These are phyloP conservation scores for Lachancea lanzarotensis DNA, from an alignment of 805 yeast species.

Conservation along the genomic window DNA sequence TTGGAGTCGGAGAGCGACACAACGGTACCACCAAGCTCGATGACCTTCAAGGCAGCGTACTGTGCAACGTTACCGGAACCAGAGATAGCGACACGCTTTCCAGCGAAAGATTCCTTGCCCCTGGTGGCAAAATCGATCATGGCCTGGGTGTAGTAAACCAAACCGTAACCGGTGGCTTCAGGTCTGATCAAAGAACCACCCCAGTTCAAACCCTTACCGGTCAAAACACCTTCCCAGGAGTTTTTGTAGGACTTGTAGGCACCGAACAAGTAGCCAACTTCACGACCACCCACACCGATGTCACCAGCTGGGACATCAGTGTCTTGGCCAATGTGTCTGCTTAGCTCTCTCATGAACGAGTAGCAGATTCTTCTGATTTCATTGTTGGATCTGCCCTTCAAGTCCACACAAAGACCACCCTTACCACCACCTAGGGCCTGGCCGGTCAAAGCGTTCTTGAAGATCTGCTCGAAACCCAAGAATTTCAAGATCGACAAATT, in stretches of 20 bases:
- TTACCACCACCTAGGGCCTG: constrained; percentile 98
- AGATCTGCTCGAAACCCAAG: constrained; percentile 96
- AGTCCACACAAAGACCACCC: constrained; percentile 98
- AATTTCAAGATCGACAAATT: constrained; percentile 92
- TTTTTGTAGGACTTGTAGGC: constrained; percentile 89
- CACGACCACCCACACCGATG: constrained; percentile 95
- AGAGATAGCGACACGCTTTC: constrained; percentile 92
- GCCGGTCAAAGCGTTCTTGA: constrained; percentile 97
- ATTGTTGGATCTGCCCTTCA: constrained; percentile 85
- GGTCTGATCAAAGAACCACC: constrained; percentile 99
- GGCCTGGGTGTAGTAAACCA: constrained; percentile 93
- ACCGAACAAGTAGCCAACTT: constrained; percentile 91
- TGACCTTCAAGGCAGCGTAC: constrained; percentile 95
- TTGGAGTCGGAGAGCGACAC: constrained; percentile 92
- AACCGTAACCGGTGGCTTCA: constrained; percentile 98
- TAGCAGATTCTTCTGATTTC: constrained; percentile 97
- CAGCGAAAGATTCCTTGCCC: constrained; percentile 84
- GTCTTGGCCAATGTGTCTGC: constrained; percentile 93
- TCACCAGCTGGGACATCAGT: constrained; percentile 99
- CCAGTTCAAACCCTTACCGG: constrained; percentile 97
- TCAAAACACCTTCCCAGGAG: constrained; percentile 93
- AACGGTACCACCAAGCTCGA: constrained; percentile 94
- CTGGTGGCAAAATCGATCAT: constrained; percentile 90
- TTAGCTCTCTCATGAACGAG: constrained; percentile 91
- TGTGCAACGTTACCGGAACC: constrained; percentile 99